Evolutionary conservation across 768 basidiomycete species (phyloP).

Genomic region (Clitopilus hobsonii): DNA sequence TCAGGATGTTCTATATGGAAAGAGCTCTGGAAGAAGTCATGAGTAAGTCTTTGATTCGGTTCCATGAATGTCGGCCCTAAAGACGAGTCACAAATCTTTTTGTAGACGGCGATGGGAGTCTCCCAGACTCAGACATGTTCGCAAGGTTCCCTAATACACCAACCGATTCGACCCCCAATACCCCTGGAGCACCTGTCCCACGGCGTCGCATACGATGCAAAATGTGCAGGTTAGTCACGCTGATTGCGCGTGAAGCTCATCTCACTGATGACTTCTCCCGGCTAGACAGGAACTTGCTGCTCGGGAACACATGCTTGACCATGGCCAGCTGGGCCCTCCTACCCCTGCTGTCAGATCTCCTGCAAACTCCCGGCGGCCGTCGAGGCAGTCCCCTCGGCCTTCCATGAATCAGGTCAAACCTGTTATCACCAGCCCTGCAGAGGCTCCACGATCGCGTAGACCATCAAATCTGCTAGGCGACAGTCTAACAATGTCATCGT

Average conservation of each 20-base stretch:
- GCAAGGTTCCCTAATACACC: conserved; percentile 69
- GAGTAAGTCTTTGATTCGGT: conserved; percentile 46
- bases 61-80: conserved; percentile 14
- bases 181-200: conserved; percentile 40
- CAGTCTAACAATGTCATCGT: conserved; percentile 33
- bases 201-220: conserved; percentile 78
- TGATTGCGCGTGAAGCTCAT: background rate
- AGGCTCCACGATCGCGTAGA: conserved; percentile 21
- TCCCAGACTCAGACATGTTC: conserved; percentile 67
- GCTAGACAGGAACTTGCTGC: conserved; percentile 77
- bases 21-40: conserved; percentile 69
- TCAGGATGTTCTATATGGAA: conserved; percentile 82
- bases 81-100: conserved; percentile 7
- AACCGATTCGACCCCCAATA: conserved; percentile 52
- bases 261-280: background rate
- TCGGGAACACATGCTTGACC: conserved; percentile 92
- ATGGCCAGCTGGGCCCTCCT: conserved; percentile 70
- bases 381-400: conserved; percentile 11
- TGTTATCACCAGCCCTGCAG: conserved; percentile 12
- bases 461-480: conserved; percentile 29
- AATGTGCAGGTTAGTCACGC: conserved; percentile 68
- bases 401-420: conserved; percentile 20
- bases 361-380: conserved; percentile 21
- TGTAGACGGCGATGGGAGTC: conserved; percentile 70
- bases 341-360: conserved; percentile 53